These are phyloP conservation scores for Haplographium delicatum DNA, from an alignment of 495 filamentous ascomycete genomes.

Conservation along the genomic window DNA sequence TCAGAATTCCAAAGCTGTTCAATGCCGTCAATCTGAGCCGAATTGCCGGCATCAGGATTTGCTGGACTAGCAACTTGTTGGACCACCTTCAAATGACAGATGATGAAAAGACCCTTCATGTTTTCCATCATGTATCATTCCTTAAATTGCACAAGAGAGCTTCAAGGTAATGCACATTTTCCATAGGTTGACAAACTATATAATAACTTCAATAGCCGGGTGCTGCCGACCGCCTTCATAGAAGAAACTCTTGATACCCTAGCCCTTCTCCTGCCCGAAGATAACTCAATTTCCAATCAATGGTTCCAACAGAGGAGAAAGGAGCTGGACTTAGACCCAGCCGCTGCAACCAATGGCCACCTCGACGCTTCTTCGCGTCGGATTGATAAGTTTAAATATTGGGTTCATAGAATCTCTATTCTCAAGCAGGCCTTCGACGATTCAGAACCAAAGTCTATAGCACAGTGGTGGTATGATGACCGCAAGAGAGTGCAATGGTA, in stretches of 20 bases:
- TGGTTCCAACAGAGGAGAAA: conserved; percentile 28
- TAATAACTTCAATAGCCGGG: neutral
- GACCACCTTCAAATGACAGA: conserved; percentile 40
- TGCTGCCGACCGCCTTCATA: conserved; percentile 31
- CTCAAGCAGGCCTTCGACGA: conserved; percentile 50
- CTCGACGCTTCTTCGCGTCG: conserved; percentile 32
- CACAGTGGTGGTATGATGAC: conserved; percentile 48
- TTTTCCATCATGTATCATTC: conserved; percentile 41
- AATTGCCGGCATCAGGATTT: conserved; percentile 36
- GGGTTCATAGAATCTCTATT: conserved; percentile 45
- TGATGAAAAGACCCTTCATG: conserved; percentile 32
- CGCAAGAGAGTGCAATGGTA: conserved; percentile 48
- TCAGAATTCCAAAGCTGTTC: conserved; percentile 28
- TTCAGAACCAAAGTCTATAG: conserved; percentile 36
- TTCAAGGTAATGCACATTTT: neutral
- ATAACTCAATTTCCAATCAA: conserved; percentile 19
- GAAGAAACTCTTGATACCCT: conserved; percentile 44
- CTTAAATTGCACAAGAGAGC: conserved; percentile 26
- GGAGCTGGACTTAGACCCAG: conserved; percentile 24
- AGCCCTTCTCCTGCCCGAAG: conserved; percentile 39
- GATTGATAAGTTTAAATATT: conserved; percentile 42
- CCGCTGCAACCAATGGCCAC: conserved; percentile 18
- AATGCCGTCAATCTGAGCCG: conserved; percentile 27
- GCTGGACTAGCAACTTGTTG: conserved; percentile 38
- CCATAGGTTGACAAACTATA: neutral